Evolutionary conservation across 2,329 filamentous ascomycete species (phyloP).

Genomic region (Epichloe sylvatica): DNA sequence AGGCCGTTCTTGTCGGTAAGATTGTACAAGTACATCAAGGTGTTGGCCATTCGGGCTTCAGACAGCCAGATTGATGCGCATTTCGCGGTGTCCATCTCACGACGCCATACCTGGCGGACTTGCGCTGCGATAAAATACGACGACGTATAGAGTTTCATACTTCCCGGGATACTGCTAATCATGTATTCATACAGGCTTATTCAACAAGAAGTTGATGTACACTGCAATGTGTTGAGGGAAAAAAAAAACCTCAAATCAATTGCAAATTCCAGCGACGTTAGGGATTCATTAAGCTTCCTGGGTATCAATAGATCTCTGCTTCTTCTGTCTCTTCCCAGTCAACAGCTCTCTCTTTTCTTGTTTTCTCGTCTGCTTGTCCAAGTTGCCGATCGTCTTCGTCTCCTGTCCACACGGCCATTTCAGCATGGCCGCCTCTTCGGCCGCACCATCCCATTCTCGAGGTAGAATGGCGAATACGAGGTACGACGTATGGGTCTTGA

Average conservation of each 20-base stretch:
- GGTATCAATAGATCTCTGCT: constrained; percentile 12
- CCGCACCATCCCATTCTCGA: constrained; percentile 69
- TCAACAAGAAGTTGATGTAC: constrained; percentile 6
- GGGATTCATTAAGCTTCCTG: constrained; percentile 1
- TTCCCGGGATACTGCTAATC: constrained; percentile 15
- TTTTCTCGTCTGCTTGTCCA: constrained; percentile 41
- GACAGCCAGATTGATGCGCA: constrained; percentile 12
- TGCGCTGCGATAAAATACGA: constrained; percentile 11
- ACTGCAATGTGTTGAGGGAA: not conserved
- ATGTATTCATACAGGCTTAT: constrained; percentile 15
- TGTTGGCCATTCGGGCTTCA: constrained; percentile 16
- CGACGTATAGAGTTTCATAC: constrained; percentile 15
- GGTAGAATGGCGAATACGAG: constrained; percentile 84
- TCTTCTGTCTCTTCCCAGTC: constrained; percentile 31
- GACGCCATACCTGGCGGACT: constrained; percentile 16
- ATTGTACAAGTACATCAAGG: constrained; percentile 19
- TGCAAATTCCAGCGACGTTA: not conserved
- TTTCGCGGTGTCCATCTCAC: constrained; percentile 14
- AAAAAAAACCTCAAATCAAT: not conserved
- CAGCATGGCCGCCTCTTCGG: constrained; percentile 54
- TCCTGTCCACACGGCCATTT: constrained; percentile 49
- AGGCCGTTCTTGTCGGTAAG: constrained; percentile 16
- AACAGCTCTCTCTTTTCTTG: constrained; percentile 42
- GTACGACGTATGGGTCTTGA: constrained; percentile 97
- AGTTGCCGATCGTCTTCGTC: constrained; percentile 35